Conservation (phyloP, 2,329 filamentous ascomycete species). For the Gremmenia infestans region DNA sequence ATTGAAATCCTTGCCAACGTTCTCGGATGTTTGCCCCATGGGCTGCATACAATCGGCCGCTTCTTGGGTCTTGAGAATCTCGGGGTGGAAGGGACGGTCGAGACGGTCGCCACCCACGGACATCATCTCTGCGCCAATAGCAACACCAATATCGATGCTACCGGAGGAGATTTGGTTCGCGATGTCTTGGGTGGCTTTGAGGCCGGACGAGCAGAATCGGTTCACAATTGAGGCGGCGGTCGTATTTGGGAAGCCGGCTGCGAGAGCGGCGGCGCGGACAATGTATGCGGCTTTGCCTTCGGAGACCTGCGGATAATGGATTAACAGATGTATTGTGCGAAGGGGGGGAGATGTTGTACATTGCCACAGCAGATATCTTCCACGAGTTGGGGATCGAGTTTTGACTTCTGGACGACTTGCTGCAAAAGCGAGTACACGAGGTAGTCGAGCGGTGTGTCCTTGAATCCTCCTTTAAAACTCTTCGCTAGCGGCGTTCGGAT, state of each 20-base stretch:
- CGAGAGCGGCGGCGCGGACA: constrained; percentile 78
- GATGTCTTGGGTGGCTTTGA: constrained; percentile 93
- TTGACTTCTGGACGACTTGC: constrained; percentile 65
- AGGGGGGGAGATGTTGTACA: constrained; percentile 41
- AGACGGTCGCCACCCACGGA: constrained; percentile 65
- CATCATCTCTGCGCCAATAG: constrained; percentile 88
- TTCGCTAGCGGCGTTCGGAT: constrained; percentile 86
- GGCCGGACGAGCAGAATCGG: constrained; percentile 94
- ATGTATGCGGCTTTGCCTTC: constrained; percentile 88
- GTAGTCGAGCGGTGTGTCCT: constrained; percentile 87
- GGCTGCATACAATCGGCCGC: constrained; percentile 82
- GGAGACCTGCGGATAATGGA: constrained; percentile 54
- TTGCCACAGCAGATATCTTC: constrained; percentile 94
- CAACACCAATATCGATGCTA: constrained; percentile 81
- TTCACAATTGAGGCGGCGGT: constrained; percentile 77
- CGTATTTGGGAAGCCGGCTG: constrained; percentile 91
- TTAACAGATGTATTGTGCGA: neutral
- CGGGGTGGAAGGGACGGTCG: constrained; percentile 69
- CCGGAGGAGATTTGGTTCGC: constrained; percentile 78
- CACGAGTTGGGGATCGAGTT: constrained; percentile 72
- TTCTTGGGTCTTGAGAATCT: constrained; percentile 71
- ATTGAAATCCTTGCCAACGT: constrained; percentile 86
- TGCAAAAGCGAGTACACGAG: constrained; percentile 79
- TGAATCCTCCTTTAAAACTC: constrained; percentile 87
- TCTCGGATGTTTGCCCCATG: constrained; percentile 98